Evolutionary conservation across 1,139 yeast species (phyloP), one percentile per base, ranked within the genome.

Genomic region (Magnusiomyces sp.): DNA sequence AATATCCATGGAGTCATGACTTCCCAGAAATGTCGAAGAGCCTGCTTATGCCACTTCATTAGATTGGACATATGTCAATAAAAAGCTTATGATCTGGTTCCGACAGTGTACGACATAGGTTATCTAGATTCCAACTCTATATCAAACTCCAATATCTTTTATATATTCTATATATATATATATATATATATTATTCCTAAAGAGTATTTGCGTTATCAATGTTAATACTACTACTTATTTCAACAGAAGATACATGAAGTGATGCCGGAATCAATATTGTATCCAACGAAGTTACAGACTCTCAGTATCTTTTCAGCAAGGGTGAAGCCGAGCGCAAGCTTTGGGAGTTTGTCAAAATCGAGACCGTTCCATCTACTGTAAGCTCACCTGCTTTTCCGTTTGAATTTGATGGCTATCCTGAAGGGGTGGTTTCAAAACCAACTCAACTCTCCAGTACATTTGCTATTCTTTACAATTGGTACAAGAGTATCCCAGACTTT

Each of bases 351-450:
- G 60, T 67, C 14, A 59, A 66, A 48, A 58, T 62, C 37, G 68
- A 66, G 53, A 64, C 65, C 47, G 73, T 74, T 19, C 59, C 61
- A 27, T 75, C 74, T 59, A 58, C 62, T 9, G 58, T 73, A 40
- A 59, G 75, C 17, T 66, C 77, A 2, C 66, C 76, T 32, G 67
- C 68, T 54, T 81, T 82, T 14, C 70, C 72, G 1, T 68, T 62
- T 47, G 75, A 76, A 1, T 71, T 73, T 56, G 82, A 82, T 16
- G 82, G 81, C 5, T 54, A 64, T 50, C 52, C 63, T 33, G 62
- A 60, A 34, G 56, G 60, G 29, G 59, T 63, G 20, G 57, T 56
- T 19, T 52, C 58, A n/a, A n/a, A n/a, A n/a, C 53, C 56, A 7
- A 61, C 58, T 13, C 55, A 57, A 17, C 53, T 67, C 53, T 66